Base-by-base conservation (phyloP, 192 early-diverging fungal genomes). In the Linnemannia zychae region DNA sequence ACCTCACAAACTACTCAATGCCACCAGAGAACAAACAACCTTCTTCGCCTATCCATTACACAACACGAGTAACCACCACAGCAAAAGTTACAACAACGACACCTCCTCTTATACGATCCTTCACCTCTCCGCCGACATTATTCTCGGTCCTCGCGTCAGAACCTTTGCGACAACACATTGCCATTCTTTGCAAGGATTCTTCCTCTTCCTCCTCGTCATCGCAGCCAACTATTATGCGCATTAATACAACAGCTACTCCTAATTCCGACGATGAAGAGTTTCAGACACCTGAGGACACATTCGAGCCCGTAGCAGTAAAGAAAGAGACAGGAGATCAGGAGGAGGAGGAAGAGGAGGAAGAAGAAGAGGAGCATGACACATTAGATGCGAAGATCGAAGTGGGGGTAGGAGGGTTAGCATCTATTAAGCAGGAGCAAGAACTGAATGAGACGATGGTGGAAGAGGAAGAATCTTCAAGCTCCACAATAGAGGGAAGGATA, bases 111-210 rank as follows among this genome's bases (percentile, higher is more conserved):
- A 7, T 20, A 66, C 34, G 18, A 57, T 49, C 44, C 28, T 15
- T 33, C 70, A 48, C n/a, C 37, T 78, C 70, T 7, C 57, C 28
- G 20, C 77, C 52, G 1, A 74, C 78, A 28, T 36, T 74, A 9
- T 80, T 80, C 34, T 47, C 46, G 1, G 78, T 80, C 38, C 28
- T 67, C 20, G 65, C 78, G 0, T 80, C 78, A 7, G 71, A 36
- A 34, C 78, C 78, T 0, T 68, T 80, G 44, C 78, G 78, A 24
- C 71, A 57, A 50, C 72, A 80, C 66, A 80, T 80, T 60, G 60
- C 71, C 11, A 73, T 80, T 37, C 38, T 80, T 13, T 53, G 46
- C 44, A 78, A 53, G 33, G 40, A 63, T 9, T 44, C 40, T 9
- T 44, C 40, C 40, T 44, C 40, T 9, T 44, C 40, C 40, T 44